Evolutionary conservation across 2,329 filamentous ascomycete genomes (phyloP), one percentile per base, ranked within the genome.

Genomic region (Aureobasidium sp.): DNA sequence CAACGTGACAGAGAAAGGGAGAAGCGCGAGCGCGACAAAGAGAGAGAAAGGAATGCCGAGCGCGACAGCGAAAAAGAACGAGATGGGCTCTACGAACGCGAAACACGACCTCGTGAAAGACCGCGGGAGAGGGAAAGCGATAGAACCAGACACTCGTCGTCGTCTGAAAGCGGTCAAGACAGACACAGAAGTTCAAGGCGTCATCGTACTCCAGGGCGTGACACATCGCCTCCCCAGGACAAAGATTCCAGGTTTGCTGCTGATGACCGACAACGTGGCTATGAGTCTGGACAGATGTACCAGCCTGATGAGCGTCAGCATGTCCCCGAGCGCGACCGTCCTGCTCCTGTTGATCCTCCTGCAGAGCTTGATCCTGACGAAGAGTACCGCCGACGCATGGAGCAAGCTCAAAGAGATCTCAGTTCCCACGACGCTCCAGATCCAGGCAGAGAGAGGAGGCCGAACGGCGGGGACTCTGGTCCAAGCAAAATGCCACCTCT

Each of bases 371-470:
- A 77, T 52, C 69, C 74, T 4, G 74, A 77, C 35, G 74, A 76
- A 57, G 74, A 77, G 30, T 77, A 76, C 57, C 71, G 73, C 38
- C 72, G 74, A 25, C 70, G 74, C 7, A 68, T 77, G 53, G 69
- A 72, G 49, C 68, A 73, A 56, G 67, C 53, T 6, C 56, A 56
- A 35, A 40, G 53, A 27, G 49, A 51, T 7, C 16, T 53, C 10
- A 45, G 38, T 10, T 35, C 29, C 6, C 47, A 50, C 11, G 47
- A 50, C 6, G n/a, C 40, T 7, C 35, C 30, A 30, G 53, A 54
- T 17, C 30, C 49, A 10, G 50, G 37, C 19, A 54, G 56, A 35
- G 37, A 49, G 17, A 53, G 52, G 21, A 10, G 34, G 17, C 8
- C 5, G 11, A 49, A 38, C 16, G 35, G 14, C 12, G 8, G 8